A percentile compares a stretch with the other conserved stretches of the same genome.
These are phyloP conservation scores for Blastocystis sp. DNA, from an alignment of 352 stramenopile species.

Conservation along the genomic window DNA sequence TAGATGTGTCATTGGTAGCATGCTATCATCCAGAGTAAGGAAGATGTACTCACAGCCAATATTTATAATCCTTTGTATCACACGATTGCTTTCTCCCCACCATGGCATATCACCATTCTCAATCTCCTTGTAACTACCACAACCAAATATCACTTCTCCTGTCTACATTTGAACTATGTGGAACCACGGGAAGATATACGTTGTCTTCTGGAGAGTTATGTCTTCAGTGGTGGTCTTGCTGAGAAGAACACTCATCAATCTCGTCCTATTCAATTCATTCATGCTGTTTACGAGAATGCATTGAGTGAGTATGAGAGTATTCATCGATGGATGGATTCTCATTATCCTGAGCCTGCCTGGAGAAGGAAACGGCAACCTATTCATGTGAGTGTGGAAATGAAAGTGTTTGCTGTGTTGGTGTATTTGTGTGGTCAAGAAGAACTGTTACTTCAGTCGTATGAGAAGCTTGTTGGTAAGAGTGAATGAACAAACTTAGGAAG, in stretches of 20 bases:
- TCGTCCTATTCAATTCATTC: background rate
- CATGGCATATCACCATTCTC: conserved; percentile 14
- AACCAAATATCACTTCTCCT: conserved; percentile 43
- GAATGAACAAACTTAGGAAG: background rate
- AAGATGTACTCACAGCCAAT: background rate
- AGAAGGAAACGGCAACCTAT: conserved; percentile 36
- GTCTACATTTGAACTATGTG: conserved; percentile 20
- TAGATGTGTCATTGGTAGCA: background rate
- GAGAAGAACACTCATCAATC: background rate
- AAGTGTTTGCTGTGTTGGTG: background rate
- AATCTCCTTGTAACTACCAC: conserved; percentile 11
- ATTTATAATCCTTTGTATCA: background rate
- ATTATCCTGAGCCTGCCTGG: conserved; percentile 46
- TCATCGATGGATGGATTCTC: conserved; percentile 35
- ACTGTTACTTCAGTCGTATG: background rate
- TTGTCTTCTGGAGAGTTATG: conserved; percentile 50
- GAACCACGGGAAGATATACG: conserved; percentile 22
- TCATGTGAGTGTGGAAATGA: conserved; percentile 2
- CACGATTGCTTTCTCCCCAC: background rate
- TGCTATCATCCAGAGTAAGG: conserved; percentile 18
- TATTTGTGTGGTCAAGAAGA: conserved; percentile 25
- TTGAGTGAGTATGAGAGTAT: conserved; percentile 9
- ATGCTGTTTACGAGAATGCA: background rate
- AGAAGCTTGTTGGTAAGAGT: background rate
- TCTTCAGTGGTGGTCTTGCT: conserved; percentile 25